Evolutionary conservation across 306 rosid species (phyloP), one percentile per base, ranked within the genome.

Genomic region (Bauhinia variegata): DNA sequence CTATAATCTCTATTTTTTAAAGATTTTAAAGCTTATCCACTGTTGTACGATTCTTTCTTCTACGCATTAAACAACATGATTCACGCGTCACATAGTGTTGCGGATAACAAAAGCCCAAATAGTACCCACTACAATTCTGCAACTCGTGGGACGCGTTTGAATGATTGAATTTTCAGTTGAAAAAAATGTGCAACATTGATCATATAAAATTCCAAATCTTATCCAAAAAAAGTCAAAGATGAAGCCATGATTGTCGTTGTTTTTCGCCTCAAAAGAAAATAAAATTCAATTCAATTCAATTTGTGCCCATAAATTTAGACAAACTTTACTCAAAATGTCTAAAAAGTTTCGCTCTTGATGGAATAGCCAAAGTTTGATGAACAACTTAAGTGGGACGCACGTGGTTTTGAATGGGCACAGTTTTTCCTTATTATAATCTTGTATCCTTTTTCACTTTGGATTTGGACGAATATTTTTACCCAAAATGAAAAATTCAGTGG

Each of bases 211-310:
- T 33, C 6, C 52, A 50, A 52, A 57, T 71, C 83, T 75, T 82
- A 82, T 82, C 81, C 80, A 69, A 59, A 5, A 12, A 15, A 71
- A 56, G 76, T 67, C 70, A 67, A 62, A 55, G 19, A 54, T 33
- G 65, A 17, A 55, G 23, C 44, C 68, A 13, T 41, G 55, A 28
- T 15, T 6, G 31, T 48, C 65, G n/a, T 2, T 48, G 16, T 31
- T 51, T 62, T 65, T 31, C 28, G 42, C 14, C 17, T 9, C 14
- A 15, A 11, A 11, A 23, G 6, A 18, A 5, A 47, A 32, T 65
- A 36, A 11, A 11, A 38, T 28, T 38, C 37, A 50, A 64, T 10
- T 44, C 11, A 37, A 47, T 23, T 18, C 62, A 68, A 48, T 60
- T 55, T 50, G 65, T n/a, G 59, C 34, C 33, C 43, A 47, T 31